phyloP scores from a whole-genome alignment of 73 alveolate genomes.

The Paramecium biaurelia region DNA sequence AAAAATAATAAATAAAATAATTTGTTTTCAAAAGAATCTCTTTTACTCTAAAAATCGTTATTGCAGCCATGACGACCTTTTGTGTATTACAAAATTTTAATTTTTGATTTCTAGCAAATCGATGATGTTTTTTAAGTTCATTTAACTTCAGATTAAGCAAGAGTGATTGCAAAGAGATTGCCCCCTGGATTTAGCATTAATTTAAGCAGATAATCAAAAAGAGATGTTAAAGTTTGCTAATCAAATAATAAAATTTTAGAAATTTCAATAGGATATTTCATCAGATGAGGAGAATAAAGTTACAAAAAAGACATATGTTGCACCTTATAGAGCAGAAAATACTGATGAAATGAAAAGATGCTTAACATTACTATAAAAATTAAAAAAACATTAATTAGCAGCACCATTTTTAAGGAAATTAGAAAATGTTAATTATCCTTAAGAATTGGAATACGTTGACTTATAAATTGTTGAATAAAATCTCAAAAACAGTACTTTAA shows the following conservation, averaged over 20 bases:
- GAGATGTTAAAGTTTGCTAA: background rate
- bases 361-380: background rate
- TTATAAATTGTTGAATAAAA: conserved; percentile 29
- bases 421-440: conserved; percentile 32
- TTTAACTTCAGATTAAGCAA: conserved; percentile 4
- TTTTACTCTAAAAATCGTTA: background rate
- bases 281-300: conserved; percentile 42
- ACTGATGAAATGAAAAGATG: conserved; percentile 41
- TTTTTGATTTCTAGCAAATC: background rate
- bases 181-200: conserved; percentile 39
- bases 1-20: background rate
- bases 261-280: background rate
- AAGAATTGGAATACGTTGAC: conserved; percentile 29
- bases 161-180: conserved; percentile 36
- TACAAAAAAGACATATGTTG: background rate
- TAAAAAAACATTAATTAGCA: background rate
- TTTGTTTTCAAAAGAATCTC: background rate
- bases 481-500: conserved; percentile 1
- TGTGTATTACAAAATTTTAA: background rate
- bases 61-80: conserved; percentile 21
- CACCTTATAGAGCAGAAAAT: background rate
- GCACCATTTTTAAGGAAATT: conserved; percentile 28
- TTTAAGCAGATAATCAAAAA: background rate
- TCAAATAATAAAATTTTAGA: conserved; percentile 2
- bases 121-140: conserved; percentile 26